Evolutionary conservation across 179 eudicot species (phyloP), one percentile per base, ranked within the genome.

Genomic region (Spergularia azorica): DNA sequence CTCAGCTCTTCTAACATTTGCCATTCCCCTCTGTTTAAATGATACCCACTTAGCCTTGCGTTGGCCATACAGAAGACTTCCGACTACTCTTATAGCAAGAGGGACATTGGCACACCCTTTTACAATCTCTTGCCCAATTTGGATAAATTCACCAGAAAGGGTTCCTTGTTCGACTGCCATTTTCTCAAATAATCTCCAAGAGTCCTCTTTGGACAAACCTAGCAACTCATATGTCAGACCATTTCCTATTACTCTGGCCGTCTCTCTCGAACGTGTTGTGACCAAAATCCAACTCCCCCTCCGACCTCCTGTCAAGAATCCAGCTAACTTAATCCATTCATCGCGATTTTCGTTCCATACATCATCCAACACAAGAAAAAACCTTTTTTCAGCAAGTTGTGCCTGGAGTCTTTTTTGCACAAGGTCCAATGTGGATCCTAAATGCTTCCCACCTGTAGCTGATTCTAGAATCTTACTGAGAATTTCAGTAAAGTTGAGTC

Each of bases 361-460:
- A 64, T 84, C 87, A 73, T 84, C 87, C 48, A 81, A 51, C 26
- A 84, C 77, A 13, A 79, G 83, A 9, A 84, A 60, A 72, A 71
- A 81, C 46, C 55, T 76, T 59, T 76, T 75, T 15, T 20, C 76
- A 8, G 7, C 57, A 65, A 74, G 61, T 54, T 57, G 15, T 21
- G 74, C 18, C n/a, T 36, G 48, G 18, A 80, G 64, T 14, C 73
- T 64, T 55, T 50, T 48, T 16, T 66, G 79, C 17, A 80, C 48
- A 36, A 20, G 15, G 7, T 81, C 80, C 18, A 72, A 52, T 0
- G 67, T 36, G 18, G 48, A 36, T 9, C 55, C 63, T 3, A 39
- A 16, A 21, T 36, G 15, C 6, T 50, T 57, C 4, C 12, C 43
- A 3, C 52, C 32, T 0, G 18, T 63, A 4, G 66, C 74, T 5